Conservation (phyloP, 2,329 filamentous ascomycete genomes). For the Ophiostoma piceae region DNA sequence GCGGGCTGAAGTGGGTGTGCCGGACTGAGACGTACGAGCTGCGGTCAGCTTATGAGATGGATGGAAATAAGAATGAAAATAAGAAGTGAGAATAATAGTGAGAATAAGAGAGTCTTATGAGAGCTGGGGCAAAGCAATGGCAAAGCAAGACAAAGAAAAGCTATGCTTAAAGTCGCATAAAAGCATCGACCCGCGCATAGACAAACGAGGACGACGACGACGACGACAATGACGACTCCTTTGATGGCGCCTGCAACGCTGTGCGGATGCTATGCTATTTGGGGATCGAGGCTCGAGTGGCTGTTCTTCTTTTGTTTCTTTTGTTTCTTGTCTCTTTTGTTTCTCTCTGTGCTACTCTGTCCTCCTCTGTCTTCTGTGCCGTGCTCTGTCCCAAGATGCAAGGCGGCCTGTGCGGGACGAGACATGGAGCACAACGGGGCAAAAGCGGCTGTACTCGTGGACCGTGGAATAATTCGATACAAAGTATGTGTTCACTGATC, state of each 20-base stretch:
- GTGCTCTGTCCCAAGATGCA: not conserved
- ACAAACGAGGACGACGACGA: not conserved
- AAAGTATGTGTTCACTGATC: too few relatives aligned
- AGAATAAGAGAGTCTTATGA: too few relatives aligned
- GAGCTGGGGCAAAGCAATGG: not conserved
- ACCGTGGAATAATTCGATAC: not conserved
- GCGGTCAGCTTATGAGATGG: slow-evolving; percentile 1
- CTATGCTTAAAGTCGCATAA: not conserved
- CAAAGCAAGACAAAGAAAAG: not conserved
- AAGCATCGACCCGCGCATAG: not conserved
- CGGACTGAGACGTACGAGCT: slow-evolving; percentile 1
- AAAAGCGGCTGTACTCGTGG: not conserved
- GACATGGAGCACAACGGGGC: slow-evolving; percentile 10
- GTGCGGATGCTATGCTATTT: slow-evolving; percentile 10
- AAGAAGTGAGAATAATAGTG: not conserved
- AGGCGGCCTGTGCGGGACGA: slow-evolving; percentile 19
- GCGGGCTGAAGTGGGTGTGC: not conserved
- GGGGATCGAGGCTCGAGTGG: not conserved
- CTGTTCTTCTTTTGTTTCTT: not conserved
- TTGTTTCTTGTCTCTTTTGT: not conserved
- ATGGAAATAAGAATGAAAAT: too few relatives aligned
- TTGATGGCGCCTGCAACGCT: slow-evolving; percentile 16
- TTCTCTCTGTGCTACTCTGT: not conserved
- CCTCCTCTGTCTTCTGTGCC: not conserved
- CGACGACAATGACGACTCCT: slow-evolving; percentile 20